A percentile compares a stretch with the other conserved stretches of the same genome.
Conservation (phyloP, 1,139 yeast species). For the Taphrina communis region DNA sequence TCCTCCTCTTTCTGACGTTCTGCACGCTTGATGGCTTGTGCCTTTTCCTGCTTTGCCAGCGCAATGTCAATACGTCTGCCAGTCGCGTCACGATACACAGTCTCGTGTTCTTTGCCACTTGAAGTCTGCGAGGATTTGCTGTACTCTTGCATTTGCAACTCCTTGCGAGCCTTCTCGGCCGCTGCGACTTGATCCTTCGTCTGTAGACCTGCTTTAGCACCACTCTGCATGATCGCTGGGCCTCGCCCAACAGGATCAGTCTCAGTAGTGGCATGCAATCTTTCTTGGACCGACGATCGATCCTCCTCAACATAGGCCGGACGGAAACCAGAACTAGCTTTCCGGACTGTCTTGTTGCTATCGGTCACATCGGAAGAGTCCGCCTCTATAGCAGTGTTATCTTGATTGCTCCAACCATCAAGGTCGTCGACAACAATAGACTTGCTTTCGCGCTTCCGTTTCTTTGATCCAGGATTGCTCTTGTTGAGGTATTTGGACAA, state of each 20-base stretch:
- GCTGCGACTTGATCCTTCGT: slow-evolving; percentile 55
- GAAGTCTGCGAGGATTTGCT: slow-evolving; percentile 43
- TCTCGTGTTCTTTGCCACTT: slow-evolving; percentile 49
- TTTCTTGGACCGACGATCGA: neutral
- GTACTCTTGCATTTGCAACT: slow-evolving; percentile 46
- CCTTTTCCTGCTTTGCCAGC: slow-evolving; percentile 48
- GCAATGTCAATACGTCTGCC: slow-evolving; percentile 61
- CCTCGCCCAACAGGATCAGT: slow-evolving; percentile 38
- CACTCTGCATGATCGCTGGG: slow-evolving; percentile 51
- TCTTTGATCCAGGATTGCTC: slow-evolving; percentile 49
- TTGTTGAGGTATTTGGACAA: slow-evolving; percentile 53
- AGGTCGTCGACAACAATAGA: slow-evolving; percentile 48
- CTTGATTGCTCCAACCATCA: slow-evolving; percentile 45
- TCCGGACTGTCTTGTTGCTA: neutral
- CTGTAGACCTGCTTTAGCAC: slow-evolving; percentile 58
- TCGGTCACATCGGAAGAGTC: slow-evolving; percentile 33
- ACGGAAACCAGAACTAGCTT: slow-evolving; percentile 24
- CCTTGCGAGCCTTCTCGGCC: slow-evolving; percentile 51
- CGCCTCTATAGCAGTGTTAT: slow-evolving; percentile 42
- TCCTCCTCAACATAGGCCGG: slow-evolving; percentile 16
- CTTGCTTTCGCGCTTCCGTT: slow-evolving; percentile 48
- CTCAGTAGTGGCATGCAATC: slow-evolving; percentile 38
- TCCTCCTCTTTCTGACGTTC: slow-evolving; percentile 50
- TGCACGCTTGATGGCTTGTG: slow-evolving; percentile 49
- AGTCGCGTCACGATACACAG: slow-evolving; percentile 65